Evolutionary conservation across 768 basidiomycete species (phyloP), one percentile per base, ranked within the genome.

Genomic region (Hericium coralloides): DNA sequence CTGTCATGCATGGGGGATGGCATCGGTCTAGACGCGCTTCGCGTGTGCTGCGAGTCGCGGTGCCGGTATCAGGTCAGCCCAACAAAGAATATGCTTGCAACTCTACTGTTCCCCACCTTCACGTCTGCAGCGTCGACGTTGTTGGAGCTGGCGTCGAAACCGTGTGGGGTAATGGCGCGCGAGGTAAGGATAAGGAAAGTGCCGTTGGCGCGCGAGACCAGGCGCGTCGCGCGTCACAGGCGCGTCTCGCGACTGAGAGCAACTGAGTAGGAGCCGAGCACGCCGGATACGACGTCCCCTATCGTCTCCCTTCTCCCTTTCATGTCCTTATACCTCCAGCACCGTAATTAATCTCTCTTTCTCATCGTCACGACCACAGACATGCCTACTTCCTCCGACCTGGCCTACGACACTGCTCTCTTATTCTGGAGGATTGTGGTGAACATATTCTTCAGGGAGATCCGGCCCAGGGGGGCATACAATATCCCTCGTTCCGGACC

Each of bases 371-470:
- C 10, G 53, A 18, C 20, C 18, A 14, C 52, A 52, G n/a, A 18
- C 8, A 20, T n/a, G 20, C 12, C 38, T 17, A 36, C 52, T 25
- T 23, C 38, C 56, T 55, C 59, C 15, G 45, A 64, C 51, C 41
- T 70, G 25, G 61, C 73, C 62, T 94, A 93, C 67, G 84, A 91
- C 67, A 74, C 80, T 43, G 82, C 83, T 49, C 82, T 95, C 69
- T 67, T 87, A 50, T 89, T 95, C 72, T 95, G 89, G 91, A 75
- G 88, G 53, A 74, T 77, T 7, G 79, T 95, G 55, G 90, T 89
- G 59, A 87, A 88, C 70, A 84, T 98, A 61, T 98, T 98, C 78
- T 98, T 98, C 76, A 77, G 95, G 61, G 95, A 98, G 73, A 86
- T 98, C 62, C 80, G 95, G 56, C 90, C 93, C 1, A 78, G 95